Evolutionary conservation across 805 yeast species (phyloP).

Genomic region (Metschnikowia gelsemii): DNA sequence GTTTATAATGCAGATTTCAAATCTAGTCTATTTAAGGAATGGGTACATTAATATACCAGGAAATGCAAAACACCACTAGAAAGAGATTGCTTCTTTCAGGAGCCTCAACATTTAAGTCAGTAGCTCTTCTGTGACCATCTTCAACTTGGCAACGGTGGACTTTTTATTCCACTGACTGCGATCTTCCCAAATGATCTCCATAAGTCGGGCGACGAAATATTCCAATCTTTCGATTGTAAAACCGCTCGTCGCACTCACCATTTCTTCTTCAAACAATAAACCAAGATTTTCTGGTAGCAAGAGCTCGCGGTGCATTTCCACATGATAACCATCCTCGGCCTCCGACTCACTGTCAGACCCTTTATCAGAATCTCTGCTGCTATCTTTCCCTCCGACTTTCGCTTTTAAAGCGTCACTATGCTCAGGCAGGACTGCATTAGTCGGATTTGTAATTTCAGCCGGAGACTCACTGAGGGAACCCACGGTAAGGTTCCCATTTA

Average conservation of each 20-base stretch:
- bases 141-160: constrained; percentile 34
- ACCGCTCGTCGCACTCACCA: constrained; percentile 33
- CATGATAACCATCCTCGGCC: constrained; percentile 31
- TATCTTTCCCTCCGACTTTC: not conserved
- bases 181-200: constrained; percentile 72
- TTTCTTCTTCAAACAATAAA: constrained; percentile 25
- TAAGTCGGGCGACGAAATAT: constrained; percentile 56
- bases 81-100: not conserved
- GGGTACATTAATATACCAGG: constrained; percentile 2
- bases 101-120: not conserved
- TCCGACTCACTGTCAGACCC: constrained; percentile 30
- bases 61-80: not conserved
- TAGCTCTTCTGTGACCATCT: constrained; percentile 17
- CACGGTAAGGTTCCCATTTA: not conserved
- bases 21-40: not conserved
- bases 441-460: not conserved
- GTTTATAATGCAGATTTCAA: not conserved
- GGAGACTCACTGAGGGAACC: not conserved
- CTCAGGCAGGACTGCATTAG: not conserved
- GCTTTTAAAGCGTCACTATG: not conserved
- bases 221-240: constrained; percentile 40
- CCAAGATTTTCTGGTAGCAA: constrained; percentile 22
- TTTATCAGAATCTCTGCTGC: not conserved
- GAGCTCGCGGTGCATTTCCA: constrained; percentile 59
- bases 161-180: constrained; percentile 50